Percentiles rank a stretch among this genome's conserved stretches.
Conservation (phyloP, 371 early-diverging fungal genomes). For the Haplosporangium sp. region DNA sequence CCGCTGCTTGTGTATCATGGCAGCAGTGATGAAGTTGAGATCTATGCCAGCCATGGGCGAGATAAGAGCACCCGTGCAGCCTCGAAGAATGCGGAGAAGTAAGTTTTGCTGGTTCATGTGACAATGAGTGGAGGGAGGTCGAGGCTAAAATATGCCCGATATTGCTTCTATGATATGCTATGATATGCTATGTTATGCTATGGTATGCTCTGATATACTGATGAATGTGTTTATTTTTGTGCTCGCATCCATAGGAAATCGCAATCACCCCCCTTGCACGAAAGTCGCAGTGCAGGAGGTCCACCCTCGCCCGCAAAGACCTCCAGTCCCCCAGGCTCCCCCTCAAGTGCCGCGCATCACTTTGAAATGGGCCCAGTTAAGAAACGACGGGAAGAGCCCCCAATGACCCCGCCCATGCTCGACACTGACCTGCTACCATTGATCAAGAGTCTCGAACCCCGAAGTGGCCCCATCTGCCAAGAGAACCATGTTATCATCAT, state of each 20-base stretch:
- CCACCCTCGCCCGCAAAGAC: conserved; percentile 44
- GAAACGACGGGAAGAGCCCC: conserved; percentile 46
- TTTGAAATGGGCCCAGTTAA: conserved; percentile 38
- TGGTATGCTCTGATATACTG: conserved; percentile 5
- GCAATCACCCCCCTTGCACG: conserved; percentile 24
- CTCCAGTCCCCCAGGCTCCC: conserved; percentile 36
- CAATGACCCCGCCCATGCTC: conserved; percentile 34
- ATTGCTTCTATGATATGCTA: not conserved
- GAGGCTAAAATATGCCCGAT: too few relatives aligned
- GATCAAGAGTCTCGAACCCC: conserved; percentile 44
- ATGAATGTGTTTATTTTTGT: not conserved
- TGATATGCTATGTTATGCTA: too few relatives aligned
- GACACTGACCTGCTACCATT: conserved; percentile 29
- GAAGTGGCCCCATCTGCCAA: conserved; percentile 46
- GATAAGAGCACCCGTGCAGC: conserved; percentile 26
- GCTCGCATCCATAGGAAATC: conserved; percentile 15
- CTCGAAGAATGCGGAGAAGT: conserved; percentile 14
- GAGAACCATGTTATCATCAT: conserved; percentile 56
- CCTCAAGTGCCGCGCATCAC: conserved; percentile 17
- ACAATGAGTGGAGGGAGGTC: too few relatives aligned
- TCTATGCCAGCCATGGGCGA: conserved; percentile 35
- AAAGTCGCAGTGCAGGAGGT: conserved; percentile 21
- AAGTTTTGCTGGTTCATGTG: not conserved
- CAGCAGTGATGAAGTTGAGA: conserved; percentile 34
- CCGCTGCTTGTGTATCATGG: conserved; percentile 25